Evolutionary conservation across 73 alveolate genomes (phyloP), one percentile per base, ranked within the genome.

Genomic region (Halteria grandinella): DNA sequence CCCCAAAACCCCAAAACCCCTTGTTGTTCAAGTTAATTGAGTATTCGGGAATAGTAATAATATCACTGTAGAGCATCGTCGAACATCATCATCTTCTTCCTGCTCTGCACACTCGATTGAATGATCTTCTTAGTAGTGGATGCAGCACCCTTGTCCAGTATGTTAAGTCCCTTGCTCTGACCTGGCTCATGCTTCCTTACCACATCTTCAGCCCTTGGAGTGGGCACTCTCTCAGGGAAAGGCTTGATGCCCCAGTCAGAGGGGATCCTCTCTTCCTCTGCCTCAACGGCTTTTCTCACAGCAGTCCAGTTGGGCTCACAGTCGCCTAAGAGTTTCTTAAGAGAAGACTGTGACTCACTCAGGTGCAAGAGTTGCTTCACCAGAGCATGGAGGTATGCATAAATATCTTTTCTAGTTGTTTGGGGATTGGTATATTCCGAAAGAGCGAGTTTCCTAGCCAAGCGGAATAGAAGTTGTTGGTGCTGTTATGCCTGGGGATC

Each of bases 241-340:
- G 39, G 21, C 6, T 12, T 39, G 28, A 15, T 25, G 10, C 80
- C 80, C 80, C 80, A 66, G n/a, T 24, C 27, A 3, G 1, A 14
- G 11, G 1, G 8, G 10, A 66, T 12, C 1, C 34, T 7, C 31
- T 66, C 63, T 28, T 66, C 23, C 29, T 66, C 80, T 17, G 37
- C 77, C 28, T 60, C 77, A 18, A 60, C 77, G 4, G 77, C 34
- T 60, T 60, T 60, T 1, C 77, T 44, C 27, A 60, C 34, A 37
- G 77, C 77, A 36, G 77, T 60, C 77, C 80, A 41, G 28, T 66
- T 66, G 14, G 66, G 80, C 20, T 66, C 69, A 66, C 80, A 66
- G 43, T 66, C 80, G 3, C 55, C 29, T 5, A 66, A 43, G n/a
- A 66, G 48, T 34, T 31, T 66, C 29, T 66, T 66, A 10, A 66